Conservation (phyloP, 352 stramenopile genomes). For the Phytophthora foliorum region DNA sequence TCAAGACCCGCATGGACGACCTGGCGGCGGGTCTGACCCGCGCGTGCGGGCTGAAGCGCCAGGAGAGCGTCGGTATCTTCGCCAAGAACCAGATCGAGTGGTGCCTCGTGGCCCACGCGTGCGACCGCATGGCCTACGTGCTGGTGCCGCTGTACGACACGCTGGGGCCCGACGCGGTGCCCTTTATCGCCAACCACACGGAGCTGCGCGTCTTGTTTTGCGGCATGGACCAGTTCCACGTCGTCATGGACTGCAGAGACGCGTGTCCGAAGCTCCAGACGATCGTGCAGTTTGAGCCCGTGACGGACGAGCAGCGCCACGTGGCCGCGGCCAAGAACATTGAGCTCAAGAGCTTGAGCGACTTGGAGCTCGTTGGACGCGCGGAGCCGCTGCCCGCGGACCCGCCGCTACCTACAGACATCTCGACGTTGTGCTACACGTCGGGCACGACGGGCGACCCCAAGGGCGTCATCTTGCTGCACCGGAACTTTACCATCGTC, state of each 20-base stretch:
- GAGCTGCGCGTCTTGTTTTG: slow-evolving; percentile 69
- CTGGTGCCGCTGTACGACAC: slow-evolving; percentile 87
- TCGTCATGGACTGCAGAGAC: slow-evolving; percentile 66
- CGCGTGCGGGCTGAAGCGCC: slow-evolving; percentile 47
- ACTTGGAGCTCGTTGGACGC: slow-evolving; percentile 52
- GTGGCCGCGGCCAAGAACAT: slow-evolving; percentile 36
- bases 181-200: slow-evolving; percentile 82
- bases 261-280: slow-evolving; percentile 60
- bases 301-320: slow-evolving; percentile 47
- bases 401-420: slow-evolving; percentile 70
- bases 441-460: slow-evolving; percentile 96
- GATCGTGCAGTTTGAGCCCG: slow-evolving; percentile 65
- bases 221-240: slow-evolving; percentile 61
- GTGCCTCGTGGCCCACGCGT: slow-evolving; percentile 62
- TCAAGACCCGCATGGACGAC: slow-evolving; percentile 48
- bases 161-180: slow-evolving; percentile 72
- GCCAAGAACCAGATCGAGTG: slow-evolving; percentile 81
- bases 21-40: slow-evolving; percentile 51
- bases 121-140: slow-evolving; percentile 71
- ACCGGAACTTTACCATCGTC: slow-evolving; percentile 75
- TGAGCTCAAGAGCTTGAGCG: slow-evolving; percentile 51
- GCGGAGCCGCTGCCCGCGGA: slow-evolving; percentile 55
- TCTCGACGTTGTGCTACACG: slow-evolving; percentile 97
- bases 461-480: slow-evolving; percentile 96
- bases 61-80: slow-evolving; percentile 70